Evolutionary conservation across 495 filamentous ascomycete species (phyloP), one percentile per base, ranked within the genome.

Genomic region (Neohortaea acidophila): DNA sequence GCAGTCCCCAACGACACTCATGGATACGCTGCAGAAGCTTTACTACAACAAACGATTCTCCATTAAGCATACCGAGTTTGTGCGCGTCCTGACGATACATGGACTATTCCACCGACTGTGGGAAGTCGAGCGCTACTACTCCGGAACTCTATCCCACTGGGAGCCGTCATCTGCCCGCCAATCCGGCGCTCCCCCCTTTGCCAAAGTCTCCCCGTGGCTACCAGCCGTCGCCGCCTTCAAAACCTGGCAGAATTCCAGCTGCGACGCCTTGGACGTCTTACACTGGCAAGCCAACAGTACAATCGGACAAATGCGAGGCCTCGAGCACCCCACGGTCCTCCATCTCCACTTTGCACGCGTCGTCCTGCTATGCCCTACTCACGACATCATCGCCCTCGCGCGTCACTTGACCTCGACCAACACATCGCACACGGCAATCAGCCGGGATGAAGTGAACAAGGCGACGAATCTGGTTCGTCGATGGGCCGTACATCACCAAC

Each of bases 201-300:
- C 59, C 41, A 56, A 60, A 23, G 58, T 68, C n/a, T 70, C 65
- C 67, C 61, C 67, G 8, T n/a, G n/a, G n/a, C n/a, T n/a, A n/a
- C 67, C 67, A 2, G 57, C 59, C 5, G 65, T 65, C 13, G 60
- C 63, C 5, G 62, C 61, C 0, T 68, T 63, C 39, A 61, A 66
- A 3, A 68, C 67, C 38, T 72, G 68, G 68, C 60, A 66, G 20
- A 72, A 72, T 45, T 64, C 65, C 32, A 59, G 65, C 14, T 70
- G 68, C 32, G 68, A 72, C 45, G 66, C 61, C 33, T 41, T 72
- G 12, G 68, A 72, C 41, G 64, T 70, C 15, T 56, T 72, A 8
- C 68, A 72, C 39, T 72, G 68, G 68, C 57, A 58, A 12, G 66
- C 67, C 14, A 69, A 69, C 37, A 58, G 53, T 28, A 56, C 59